Conservation (phyloP, 2,329 filamentous ascomycete species). For the Exophiala aquamarina region DNA sequence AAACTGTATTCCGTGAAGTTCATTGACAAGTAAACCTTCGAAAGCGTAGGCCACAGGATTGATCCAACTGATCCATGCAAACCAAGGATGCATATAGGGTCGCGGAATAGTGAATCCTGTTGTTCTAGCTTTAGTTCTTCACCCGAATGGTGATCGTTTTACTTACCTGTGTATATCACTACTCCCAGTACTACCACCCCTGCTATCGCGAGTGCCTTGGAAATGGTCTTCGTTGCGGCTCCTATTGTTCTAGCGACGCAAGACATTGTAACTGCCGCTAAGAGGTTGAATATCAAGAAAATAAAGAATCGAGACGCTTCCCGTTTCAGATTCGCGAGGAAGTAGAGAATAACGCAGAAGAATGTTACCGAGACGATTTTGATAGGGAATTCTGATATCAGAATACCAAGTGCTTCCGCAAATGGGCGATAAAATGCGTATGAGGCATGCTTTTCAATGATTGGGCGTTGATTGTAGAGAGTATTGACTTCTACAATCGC, state of each 20-base stretch:
- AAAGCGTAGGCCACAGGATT: slow-evolving; percentile 40
- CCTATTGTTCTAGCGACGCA: slow-evolving; percentile 63
- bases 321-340: slow-evolving; percentile 77
- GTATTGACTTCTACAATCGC: slow-evolving; percentile 41
- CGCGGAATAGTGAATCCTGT: slow-evolving; percentile 46
- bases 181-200: slow-evolving; percentile 48
- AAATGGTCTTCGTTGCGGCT: slow-evolving; percentile 60
- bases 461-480: slow-evolving; percentile 80
- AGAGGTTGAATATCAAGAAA: slow-evolving; percentile 69
- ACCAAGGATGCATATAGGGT: slow-evolving; percentile 53
- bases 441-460: slow-evolving; percentile 83
- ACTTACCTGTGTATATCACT: slow-evolving; percentile 48
- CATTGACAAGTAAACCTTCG: slow-evolving; percentile 37
- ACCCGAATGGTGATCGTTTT: background rate
- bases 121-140: background rate
- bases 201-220: slow-evolving; percentile 61
- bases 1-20: slow-evolving; percentile 33
- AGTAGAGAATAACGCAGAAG: slow-evolving; percentile 82
- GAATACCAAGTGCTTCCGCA: slow-evolving; percentile 81
- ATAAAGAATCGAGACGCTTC: slow-evolving; percentile 79
- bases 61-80: slow-evolving; percentile 61
- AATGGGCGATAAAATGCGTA: slow-evolving; percentile 92
- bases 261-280: slow-evolving; percentile 55
- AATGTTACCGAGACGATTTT: slow-evolving; percentile 69
- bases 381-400: slow-evolving; percentile 81